Evolutionary conservation across 2,329 filamentous ascomycete genomes (phyloP), one percentile per base, ranked within the genome.

Genomic region (Aureobasidium pullulans): DNA sequence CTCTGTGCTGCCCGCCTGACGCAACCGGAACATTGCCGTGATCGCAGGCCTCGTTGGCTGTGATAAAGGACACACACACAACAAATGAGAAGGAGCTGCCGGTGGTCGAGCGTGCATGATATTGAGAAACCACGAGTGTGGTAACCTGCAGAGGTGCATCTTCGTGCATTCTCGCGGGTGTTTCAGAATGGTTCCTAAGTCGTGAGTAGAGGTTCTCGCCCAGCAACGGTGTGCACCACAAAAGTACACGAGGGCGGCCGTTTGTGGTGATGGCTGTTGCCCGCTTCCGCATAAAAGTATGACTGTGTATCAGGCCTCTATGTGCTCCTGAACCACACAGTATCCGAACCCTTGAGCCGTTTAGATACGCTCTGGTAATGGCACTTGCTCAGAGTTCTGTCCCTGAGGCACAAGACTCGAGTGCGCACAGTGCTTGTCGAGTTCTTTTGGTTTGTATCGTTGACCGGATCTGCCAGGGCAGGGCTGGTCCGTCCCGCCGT

Each of bases 401-500:
- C 29, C 19, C 37, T 40, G 29, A 43, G 19, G 9, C 37, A 32
- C 29, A 42, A 54, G 50, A 34, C 50, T 43, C 28, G 50, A 42
- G 28, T 54, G 50, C 39, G 50, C 50, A 54, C 50, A 54, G 50
- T 54, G 50, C 50, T 42, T 16, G 50, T 43, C 39, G 31, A 44
- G n/a, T 37, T 46, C 11, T 29, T 42, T 53, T 53, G 34, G 15
- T 13, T 36, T 47, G 28, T 54, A 43, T 43, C 42, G 54, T 40
- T 6, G 32, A 48, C 29, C 57, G 39, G 47, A 52, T 44, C 46
- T 50, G 47, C 39, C 46, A 59, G 57, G 57, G 57, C 57, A 59
- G 48, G 57, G 48, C 57, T 46, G 57, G 57, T 59, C 57, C 57
- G 57, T 37, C 48, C 57, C 47, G 57, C 23, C 46, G 47, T 59